Conservation (phyloP, 2,329 filamentous ascomycete species). For the Pseudogymnoascus sp. region DNA sequence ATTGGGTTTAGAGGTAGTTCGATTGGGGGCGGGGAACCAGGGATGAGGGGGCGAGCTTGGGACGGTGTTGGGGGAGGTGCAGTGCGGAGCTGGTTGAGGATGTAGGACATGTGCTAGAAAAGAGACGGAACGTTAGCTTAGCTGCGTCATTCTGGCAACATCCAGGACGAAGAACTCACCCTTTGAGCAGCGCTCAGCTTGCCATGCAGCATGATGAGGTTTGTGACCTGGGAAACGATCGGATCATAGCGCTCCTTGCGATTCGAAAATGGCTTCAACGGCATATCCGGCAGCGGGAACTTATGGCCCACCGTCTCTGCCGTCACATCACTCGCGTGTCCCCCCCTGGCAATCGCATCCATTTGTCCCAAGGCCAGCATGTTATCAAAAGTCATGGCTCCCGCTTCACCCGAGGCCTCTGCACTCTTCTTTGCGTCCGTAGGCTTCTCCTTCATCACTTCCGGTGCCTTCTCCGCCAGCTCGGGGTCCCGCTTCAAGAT, state of each 20-base stretch:
- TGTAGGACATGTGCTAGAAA: conserved; percentile 68
- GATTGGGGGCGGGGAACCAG: conserved; percentile 64
- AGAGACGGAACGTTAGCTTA: neutral
- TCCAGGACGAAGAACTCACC: conserved; percentile 39
- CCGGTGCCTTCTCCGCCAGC: conserved; percentile 52
- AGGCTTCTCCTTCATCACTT: conserved; percentile 56
- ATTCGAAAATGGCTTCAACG: conserved; percentile 52
- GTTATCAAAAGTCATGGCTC: conserved; percentile 24
- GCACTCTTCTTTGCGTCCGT: conserved; percentile 21
- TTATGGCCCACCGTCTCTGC: conserved; percentile 37
- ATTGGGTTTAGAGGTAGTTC: conserved; percentile 85
- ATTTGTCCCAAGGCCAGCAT: conserved; percentile 25
- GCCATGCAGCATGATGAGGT: conserved; percentile 83
- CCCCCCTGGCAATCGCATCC: conserved; percentile 21
- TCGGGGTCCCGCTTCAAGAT: conserved; percentile 56
- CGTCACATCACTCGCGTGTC: conserved; percentile 15
- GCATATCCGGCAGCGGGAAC: conserved; percentile 62
- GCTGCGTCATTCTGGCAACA: conserved; percentile 1
- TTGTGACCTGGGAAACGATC: conserved; percentile 77
- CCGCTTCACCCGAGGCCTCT: conserved; percentile 21
- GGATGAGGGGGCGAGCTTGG: conserved; percentile 61
- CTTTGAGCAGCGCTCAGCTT: conserved; percentile 85
- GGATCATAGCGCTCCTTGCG: conserved; percentile 79
- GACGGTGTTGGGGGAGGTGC: conserved; percentile 69
- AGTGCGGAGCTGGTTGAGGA: conserved; percentile 79